Conservation (phyloP, 768 basidiomycete species). For the Sutorius australiensis region DNA sequence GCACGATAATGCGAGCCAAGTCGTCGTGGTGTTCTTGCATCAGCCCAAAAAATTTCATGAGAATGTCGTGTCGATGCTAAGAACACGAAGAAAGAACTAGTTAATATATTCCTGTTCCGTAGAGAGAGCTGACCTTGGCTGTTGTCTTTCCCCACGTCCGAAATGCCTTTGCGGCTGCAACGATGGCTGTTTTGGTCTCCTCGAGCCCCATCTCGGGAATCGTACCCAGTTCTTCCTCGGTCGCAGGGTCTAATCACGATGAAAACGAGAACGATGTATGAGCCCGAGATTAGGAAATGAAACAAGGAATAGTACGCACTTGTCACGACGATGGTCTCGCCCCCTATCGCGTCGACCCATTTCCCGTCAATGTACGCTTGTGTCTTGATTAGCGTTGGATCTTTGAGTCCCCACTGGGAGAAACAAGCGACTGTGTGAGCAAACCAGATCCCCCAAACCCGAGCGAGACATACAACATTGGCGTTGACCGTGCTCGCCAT, state of each 20-base stretch:
- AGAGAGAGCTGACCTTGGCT: conserved; percentile 56
- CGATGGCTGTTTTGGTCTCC: conserved; percentile 83
- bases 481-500: conserved; percentile 51
- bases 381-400: conserved; percentile 67
- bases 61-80: conserved; percentile 77
- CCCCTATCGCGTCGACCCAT: conserved; percentile 78
- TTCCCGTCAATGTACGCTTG: conserved; percentile 82
- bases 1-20: conserved; percentile 77
- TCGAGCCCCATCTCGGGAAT: conserved; percentile 86
- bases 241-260: conserved; percentile 72
- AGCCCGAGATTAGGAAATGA: not conserved
- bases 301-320: conserved; percentile 45
- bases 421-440: not conserved
- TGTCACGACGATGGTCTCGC: conserved; percentile 66
- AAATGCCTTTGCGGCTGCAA: conserved; percentile 77
- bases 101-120: not conserved
- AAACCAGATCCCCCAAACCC: not conserved
- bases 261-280: not conserved
- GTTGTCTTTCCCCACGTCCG: conserved; percentile 84
- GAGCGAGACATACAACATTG: conserved; percentile 31
- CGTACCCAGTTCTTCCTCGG: conserved; percentile 73
- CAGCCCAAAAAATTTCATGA: conserved; percentile 72
- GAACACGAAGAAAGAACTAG: not conserved
- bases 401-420: conserved; percentile 69
- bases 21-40: conserved; percentile 87